Conservation (phyloP, 495 filamentous ascomycete genomes). For the Trichoderma virens region DNA sequence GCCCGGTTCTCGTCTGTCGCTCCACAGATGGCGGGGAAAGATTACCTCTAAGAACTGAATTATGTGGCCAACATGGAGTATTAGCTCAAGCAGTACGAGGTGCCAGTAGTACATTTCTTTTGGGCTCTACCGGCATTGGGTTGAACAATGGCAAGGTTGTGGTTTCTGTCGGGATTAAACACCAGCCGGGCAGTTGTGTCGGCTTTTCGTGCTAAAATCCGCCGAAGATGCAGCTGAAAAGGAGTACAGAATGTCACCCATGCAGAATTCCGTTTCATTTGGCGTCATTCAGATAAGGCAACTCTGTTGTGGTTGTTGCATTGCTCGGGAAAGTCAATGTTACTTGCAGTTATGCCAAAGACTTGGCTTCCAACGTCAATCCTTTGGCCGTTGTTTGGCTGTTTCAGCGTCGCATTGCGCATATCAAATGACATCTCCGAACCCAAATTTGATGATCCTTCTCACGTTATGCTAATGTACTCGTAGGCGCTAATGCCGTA, state of each 20-base stretch:
- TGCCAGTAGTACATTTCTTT: too few species aligned
- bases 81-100: too few species aligned
- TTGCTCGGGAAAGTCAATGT: too few species aligned
- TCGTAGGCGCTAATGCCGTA: background rate
- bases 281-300: too few species aligned
- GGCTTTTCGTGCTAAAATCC: background rate
- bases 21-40: background rate
- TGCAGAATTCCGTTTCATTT: too few species aligned
- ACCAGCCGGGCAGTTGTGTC: background rate
- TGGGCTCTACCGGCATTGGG: too few species aligned
- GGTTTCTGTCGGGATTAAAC: background rate
- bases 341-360: too few species aligned
- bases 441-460: background rate
- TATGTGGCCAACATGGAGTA: too few species aligned
- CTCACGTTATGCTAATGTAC: background rate
- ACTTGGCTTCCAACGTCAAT: too few species aligned
- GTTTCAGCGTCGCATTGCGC: background rate
- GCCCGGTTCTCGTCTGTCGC: constrained; percentile 15
- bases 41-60: background rate
- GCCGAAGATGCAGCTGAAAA: background rate
- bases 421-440: background rate
- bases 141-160: background rate
- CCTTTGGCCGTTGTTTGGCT: too few species aligned
- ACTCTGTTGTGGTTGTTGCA: background rate
- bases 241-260: background rate